A percentile compares a stretch with the other conserved stretches of the same genome.
Conservation (phyloP, 1,139 yeast genomes). For the Protomyces pachydermus region DNA sequence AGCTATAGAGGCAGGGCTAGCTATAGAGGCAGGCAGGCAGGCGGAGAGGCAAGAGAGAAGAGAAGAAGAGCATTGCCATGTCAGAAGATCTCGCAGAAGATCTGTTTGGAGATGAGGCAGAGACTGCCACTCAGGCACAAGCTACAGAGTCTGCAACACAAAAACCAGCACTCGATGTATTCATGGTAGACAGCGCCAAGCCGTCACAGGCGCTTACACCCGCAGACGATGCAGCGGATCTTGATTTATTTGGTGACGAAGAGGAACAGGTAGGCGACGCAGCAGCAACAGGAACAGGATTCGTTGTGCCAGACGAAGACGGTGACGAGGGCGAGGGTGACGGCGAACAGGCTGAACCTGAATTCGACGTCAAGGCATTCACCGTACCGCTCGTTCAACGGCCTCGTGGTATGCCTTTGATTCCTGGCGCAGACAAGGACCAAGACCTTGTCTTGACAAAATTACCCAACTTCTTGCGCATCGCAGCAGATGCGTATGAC, state of each 20-base stretch:
- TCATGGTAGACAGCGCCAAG: neutral
- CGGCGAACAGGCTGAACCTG: neutral
- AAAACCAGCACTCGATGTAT: neutral
- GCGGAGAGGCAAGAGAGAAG: too few relatives aligned
- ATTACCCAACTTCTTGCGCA: slow-evolving; percentile 3
- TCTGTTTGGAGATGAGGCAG: neutral
- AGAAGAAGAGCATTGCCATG: neutral
- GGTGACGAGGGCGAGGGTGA: slow-evolving; percentile 1
- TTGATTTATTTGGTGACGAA: slow-evolving; percentile 16
- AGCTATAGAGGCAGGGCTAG: neutral
- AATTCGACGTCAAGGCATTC: neutral
- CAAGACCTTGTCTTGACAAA: neutral
- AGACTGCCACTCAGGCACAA: neutral
- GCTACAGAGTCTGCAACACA: neutral
- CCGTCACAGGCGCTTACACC: neutral
- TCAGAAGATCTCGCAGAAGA: neutral
- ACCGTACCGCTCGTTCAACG: neutral
- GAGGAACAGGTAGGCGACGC: neutral
- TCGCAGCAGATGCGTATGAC: slow-evolving; percentile 1
- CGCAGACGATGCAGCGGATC: neutral
- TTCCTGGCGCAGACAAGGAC: neutral
- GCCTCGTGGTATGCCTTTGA: neutral
- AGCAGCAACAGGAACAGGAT: neutral
- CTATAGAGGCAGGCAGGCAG: too few relatives aligned
- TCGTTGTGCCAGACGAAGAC: slow-evolving; percentile 1